A percentile compares a stretch with the other conserved stretches of the same genome.
These are phyloP conservation scores for Pichia sp. DNA, from an alignment of 1,139 yeast species.

Conservation along the genomic window DNA sequence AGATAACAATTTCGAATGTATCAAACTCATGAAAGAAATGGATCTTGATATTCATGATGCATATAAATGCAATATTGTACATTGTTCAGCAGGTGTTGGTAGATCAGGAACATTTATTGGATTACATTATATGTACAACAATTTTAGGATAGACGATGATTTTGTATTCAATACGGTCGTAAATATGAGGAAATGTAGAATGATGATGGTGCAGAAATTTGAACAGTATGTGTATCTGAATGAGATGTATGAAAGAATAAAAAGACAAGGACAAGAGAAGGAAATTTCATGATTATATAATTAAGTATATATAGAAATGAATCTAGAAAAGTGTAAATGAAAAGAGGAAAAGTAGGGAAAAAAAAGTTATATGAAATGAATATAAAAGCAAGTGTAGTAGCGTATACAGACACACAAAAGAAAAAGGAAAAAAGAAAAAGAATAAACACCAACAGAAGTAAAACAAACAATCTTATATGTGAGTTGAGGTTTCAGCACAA, in stretches of 20 bases:
- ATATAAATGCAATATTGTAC: conserved; percentile 32
- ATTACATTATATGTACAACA: conserved; percentile 41
- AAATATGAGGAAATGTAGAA: conserved; percentile 21
- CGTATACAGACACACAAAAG: too few relatives aligned
- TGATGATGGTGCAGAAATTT: conserved; percentile 26
- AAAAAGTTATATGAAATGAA: too few relatives aligned
- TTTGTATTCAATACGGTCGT: conserved; percentile 17
- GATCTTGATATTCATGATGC: background rate
- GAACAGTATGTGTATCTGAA: conserved; percentile 22
- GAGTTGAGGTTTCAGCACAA: too few relatives aligned
- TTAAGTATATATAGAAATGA: background rate
- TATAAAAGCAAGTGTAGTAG: too few relatives aligned
- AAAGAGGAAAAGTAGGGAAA: too few relatives aligned
- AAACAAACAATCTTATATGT: too few relatives aligned
- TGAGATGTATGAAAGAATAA: background rate
- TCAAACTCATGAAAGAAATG: conserved; percentile 4
- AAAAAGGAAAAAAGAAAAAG: too few relatives aligned
- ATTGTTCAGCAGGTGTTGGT: conserved; percentile 85
- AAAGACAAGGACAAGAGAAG: background rate
- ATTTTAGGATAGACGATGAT: conserved; percentile 10
- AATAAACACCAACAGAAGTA: too few relatives aligned
- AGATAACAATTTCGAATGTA: conserved; percentile 32
- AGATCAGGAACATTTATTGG: conserved; percentile 75
- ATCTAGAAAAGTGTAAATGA: background rate
- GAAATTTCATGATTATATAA: background rate